Conservation (phyloP, 75 land plant genomes). For the Isoetes taiwanensis region DNA sequence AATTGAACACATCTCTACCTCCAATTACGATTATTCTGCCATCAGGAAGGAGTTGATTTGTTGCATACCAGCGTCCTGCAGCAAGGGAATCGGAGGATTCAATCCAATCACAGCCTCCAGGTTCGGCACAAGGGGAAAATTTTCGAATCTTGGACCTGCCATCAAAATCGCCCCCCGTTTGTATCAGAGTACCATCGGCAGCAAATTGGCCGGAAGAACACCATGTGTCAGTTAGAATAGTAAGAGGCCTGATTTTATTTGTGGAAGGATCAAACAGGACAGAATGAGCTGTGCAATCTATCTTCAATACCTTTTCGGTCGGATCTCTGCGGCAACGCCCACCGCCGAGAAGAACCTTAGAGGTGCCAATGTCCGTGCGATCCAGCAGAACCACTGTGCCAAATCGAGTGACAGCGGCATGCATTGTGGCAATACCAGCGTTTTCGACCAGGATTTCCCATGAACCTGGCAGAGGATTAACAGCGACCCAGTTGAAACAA, state of each 20-base stretch:
- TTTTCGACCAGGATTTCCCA: constrained; percentile 19
- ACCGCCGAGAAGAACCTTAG: constrained; percentile 33
- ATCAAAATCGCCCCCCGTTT: constrained; percentile 18
- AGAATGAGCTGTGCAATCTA: constrained; percentile 78
- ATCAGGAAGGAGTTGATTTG: constrained; percentile 51
- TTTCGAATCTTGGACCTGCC: constrained; percentile 8
- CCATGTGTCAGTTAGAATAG: constrained; percentile 26
- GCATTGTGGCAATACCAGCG: constrained; percentile 71
- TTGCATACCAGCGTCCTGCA: constrained; percentile 49
- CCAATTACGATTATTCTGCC: constrained; percentile 55
- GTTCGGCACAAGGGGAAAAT: constrained; percentile 7
- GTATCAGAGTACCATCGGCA: constrained; percentile 9
- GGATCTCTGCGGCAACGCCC: constrained; percentile 26
- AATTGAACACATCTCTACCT: constrained; percentile 15
- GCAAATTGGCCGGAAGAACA: constrained; percentile 21
- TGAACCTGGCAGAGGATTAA: constrained; percentile 11
- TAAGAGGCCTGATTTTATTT: constrained; percentile 25
- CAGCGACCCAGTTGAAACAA: too few species aligned
- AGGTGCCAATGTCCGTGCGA: constrained; percentile 45
- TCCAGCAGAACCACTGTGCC: constrained; percentile 51
- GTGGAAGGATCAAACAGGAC: constrained; percentile 28
- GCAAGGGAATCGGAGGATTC: constrained; percentile 18
- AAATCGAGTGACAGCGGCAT: constrained; percentile 43
- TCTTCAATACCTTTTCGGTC: constrained; percentile 4
- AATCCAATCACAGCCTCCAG: constrained; percentile 22